These are phyloP conservation scores for Ceratobasidium sp. DNA, from an alignment of 1,284 basidiomycete genomes.

Conservation along the genomic window DNA sequence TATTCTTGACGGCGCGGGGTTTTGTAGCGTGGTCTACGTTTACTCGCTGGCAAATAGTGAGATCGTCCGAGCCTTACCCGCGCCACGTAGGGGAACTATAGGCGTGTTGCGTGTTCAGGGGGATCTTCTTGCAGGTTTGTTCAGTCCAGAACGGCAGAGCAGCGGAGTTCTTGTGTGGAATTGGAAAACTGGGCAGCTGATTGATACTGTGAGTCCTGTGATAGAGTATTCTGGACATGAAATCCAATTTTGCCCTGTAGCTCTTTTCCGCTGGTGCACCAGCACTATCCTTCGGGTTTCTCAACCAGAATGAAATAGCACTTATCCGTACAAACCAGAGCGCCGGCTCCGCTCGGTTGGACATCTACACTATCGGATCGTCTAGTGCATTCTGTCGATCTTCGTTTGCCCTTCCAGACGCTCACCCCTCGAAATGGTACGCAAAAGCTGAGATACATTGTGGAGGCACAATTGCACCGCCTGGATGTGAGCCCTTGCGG, in stretches of 20 bases:
- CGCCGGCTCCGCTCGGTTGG: slow-evolving; percentile 10
- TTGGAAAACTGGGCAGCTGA: slow-evolving; percentile 21
- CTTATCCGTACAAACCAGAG: slow-evolving; percentile 20
- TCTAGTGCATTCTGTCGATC: neutral
- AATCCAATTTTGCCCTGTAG: neutral
- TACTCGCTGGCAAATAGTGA: neutral
- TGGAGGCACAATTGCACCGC: neutral
- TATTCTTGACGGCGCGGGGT: neutral
- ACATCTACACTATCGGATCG: neutral
- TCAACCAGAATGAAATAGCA: slow-evolving; percentile 1
- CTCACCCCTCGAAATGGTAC: slow-evolving; percentile 37
- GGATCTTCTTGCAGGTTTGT: neutral
- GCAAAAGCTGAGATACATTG: slow-evolving; percentile 15
- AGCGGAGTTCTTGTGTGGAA: slow-evolving; percentile 28
- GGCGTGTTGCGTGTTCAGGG: neutral
- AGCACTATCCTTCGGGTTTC: slow-evolving; percentile 9
- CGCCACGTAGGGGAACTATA: neutral
- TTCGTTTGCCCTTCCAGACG: slow-evolving; percentile 23
- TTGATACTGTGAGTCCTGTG: slow-evolving; percentile 18
- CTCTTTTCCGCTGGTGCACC: neutral
- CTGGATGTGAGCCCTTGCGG: neutral
- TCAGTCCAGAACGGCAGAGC: slow-evolving; percentile 17
- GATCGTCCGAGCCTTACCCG: slow-evolving; percentile 2
- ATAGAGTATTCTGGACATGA: neutral
- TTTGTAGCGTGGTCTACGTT: slow-evolving; percentile 11